phyloP scores from a whole-genome alignment of 2,329 filamentous ascomycete species.

The Periglandula ipomoeae region DNA sequence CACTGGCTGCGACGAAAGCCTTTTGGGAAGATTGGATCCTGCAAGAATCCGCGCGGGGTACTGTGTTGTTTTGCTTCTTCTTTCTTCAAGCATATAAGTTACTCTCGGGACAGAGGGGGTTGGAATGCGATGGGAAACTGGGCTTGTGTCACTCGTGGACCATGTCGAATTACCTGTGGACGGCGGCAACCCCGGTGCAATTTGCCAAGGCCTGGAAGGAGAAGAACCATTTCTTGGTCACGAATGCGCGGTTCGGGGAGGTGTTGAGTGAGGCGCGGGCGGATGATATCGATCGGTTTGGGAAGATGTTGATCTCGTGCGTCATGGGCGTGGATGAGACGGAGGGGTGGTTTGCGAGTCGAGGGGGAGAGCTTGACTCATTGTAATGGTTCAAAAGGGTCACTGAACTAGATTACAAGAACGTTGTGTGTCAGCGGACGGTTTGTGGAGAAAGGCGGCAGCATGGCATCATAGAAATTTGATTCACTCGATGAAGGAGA shows the following conservation, averaged over 20 bases:
- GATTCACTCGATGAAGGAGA: no score
- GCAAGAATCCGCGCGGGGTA: conserved; percentile 44
- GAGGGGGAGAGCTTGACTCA: conserved; percentile 8
- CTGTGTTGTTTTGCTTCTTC: conserved; percentile 38
- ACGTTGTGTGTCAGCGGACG: no score
- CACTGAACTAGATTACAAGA: no score
- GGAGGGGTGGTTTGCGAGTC: conserved; percentile 23
- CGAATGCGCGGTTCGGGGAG: conserved; percentile 17
- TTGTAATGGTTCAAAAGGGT: not conserved
- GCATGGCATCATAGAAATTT: no score
- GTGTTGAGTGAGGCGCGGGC: conserved; percentile 27
- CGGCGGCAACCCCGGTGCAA: conserved; percentile 23
- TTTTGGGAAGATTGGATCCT: conserved; percentile 45
- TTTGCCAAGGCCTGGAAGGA: conserved; percentile 30
- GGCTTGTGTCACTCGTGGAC: conserved; percentile 29
- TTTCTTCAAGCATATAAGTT: conserved; percentile 30
- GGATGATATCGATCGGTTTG: conserved; percentile 34
- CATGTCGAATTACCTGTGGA: conserved; percentile 29
- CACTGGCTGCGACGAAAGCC: conserved; percentile 29
- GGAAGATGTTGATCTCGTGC: conserved; percentile 24
- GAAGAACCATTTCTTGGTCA: conserved; percentile 26
- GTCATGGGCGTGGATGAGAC: conserved; percentile 24
- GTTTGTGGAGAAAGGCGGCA: no score
- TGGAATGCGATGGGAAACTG: conserved; percentile 20
- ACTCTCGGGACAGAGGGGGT: conserved; percentile 18